Base-by-base conservation (phyloP, 2,329 filamentous ascomycete species). In the Trichoderma arundinaceum region DNA sequence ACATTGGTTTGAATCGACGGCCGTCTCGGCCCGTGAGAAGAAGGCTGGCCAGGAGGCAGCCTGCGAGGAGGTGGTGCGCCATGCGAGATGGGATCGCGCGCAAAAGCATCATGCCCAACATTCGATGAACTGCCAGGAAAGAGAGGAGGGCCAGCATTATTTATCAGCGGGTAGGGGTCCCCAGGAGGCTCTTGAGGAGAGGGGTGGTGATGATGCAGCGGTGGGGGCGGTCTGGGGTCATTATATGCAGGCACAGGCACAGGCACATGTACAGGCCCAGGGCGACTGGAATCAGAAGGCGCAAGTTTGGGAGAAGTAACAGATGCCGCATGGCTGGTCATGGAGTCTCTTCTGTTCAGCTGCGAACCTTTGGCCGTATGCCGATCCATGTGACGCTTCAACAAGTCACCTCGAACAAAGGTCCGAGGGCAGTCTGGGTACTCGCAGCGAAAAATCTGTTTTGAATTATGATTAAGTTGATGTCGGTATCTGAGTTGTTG, bases 381-480 rank as follows among this genome's bases (percentile, higher is more conserved):
- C 49, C 92, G 87, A 75, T 94, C 91, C 74, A 89, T 86, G 77
- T 95, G 92, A 48, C 92, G 89, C 74, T 95, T 90, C 75, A 95
- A 93, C 66, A 99, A 83, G 77, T 99, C 95, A 70, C 96, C 92
- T 69, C 95, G 89, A 66, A 98, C 94, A 79, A 98, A 99, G 38
- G 91, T 90, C 59, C 94, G 90, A 67, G 89, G 88, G 78, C 95
- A 99, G 74, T 94, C 92, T 19, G 92, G 92, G 73, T 94, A 97
- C 74, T 96, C 92, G 81, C 95, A 98, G 74, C 88, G 88, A 76
- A 96, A 98, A 64, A 97, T 96, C 75, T 96, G 92, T 79, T 97
- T 97, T 17, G 94, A 94, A 65, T 92, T 90, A 79, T 98, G 95
- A 76, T 99, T 99, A 71, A 98, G 81, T 79, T 98, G 94, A 79